These are phyloP conservation scores for Beta vulgaris DNA, from an alignment of 148 eudicot genomes.

Conservation along the genomic window DNA sequence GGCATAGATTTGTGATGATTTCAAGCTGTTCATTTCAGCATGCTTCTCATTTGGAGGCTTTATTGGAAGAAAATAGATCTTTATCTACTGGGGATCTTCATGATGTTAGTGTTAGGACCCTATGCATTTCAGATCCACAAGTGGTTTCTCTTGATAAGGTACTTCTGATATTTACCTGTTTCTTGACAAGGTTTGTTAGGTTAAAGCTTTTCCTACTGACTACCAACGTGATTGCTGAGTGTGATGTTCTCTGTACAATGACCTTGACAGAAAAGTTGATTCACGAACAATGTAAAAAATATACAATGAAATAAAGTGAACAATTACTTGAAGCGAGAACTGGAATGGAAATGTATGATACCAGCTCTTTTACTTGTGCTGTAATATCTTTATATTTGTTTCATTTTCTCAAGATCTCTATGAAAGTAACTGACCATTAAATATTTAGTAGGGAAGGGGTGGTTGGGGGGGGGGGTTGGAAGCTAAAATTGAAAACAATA, in stretches of 20 bases:
- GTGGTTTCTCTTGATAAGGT: constrained; percentile 75
- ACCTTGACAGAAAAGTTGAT: not conserved
- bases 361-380: too few species aligned
- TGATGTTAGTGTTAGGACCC: constrained; percentile 73
- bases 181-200: not conserved
- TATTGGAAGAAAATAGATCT: constrained; percentile 60
- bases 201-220: not conserved
- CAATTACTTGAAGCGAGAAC: too few species aligned
- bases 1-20: not conserved
- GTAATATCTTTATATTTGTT: not conserved
- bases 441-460: not conserved
- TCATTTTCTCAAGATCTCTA: not conserved
- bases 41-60: constrained; percentile 67
- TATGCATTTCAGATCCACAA: constrained; percentile 60
- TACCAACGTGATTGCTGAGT: not conserved
- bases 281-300: too few species aligned
- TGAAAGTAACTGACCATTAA: not conserved
- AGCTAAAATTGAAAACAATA: not conserved
- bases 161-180: constrained; percentile 16
- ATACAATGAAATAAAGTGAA: too few species aligned
- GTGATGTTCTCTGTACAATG: not conserved
- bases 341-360: too few species aligned
- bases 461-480: not conserved
- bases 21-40: constrained; percentile 43
- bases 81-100: constrained; percentile 66